phyloP scores from a whole-genome alignment of 257 asterid species.

The Nicotiana sylvestris region DNA sequence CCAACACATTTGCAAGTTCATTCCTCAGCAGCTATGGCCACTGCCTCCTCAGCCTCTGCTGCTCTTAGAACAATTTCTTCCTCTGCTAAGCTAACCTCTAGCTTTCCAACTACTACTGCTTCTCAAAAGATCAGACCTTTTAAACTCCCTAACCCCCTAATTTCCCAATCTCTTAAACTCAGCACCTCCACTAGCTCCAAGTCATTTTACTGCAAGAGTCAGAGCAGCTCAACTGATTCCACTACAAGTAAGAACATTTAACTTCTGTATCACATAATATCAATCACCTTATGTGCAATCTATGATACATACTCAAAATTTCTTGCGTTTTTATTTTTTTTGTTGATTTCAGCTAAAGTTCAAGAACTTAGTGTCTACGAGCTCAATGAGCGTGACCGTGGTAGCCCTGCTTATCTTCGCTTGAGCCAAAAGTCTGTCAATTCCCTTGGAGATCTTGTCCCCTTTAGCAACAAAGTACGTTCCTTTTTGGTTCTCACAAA shows the following conservation, averaged over 20 bases:
- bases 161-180: constrained; percentile 34
- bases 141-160: constrained; percentile 29
- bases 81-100: constrained; percentile 33
- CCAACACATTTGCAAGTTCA: neutral
- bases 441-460: constrained; percentile 91
- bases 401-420: constrained; percentile 93
- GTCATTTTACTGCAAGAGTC: constrained; percentile 56
- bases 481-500: neutral
- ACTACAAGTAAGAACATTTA: constrained; percentile 29
- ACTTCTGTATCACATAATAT: neutral
- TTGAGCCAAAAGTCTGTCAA: constrained; percentile 75
- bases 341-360: constrained; percentile 39
- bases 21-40: constrained; percentile 40
- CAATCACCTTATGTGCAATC: neutral
- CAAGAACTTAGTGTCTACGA: constrained; percentile 80
- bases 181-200: constrained; percentile 13
- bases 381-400: constrained; percentile 90
- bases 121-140: constrained; percentile 28
- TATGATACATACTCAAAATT: neutral
- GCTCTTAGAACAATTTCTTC: constrained; percentile 39
- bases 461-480: constrained; percentile 84
- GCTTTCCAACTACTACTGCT: constrained; percentile 18
- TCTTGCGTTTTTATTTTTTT: too few relatives aligned
- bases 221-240: constrained; percentile 34
- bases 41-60: constrained; percentile 47